Conservation (phyloP, 805 yeast species). For the Saturnispora saitoi region DNA sequence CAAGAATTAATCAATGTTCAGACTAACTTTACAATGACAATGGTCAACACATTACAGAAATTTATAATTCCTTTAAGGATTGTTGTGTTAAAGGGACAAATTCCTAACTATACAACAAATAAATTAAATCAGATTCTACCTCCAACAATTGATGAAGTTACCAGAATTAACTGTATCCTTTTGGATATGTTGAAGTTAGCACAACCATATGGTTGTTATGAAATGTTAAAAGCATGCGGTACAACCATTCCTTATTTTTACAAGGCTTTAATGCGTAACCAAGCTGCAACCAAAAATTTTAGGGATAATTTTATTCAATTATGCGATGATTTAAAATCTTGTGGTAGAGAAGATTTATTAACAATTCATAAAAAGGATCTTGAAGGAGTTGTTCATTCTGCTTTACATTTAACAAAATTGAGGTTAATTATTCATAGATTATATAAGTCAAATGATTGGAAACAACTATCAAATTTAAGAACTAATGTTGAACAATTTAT, state of each 20-base stretch:
- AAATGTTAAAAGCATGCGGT: slow-evolving; percentile 73
- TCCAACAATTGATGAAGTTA: slow-evolving; percentile 91
- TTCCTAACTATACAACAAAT: slow-evolving; percentile 47
- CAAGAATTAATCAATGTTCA: slow-evolving; percentile 65
- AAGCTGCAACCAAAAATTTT: slow-evolving; percentile 77
- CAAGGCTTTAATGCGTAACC: slow-evolving; percentile 88
- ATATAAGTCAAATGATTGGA: slow-evolving; percentile 40
- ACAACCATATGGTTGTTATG: slow-evolving; percentile 58
- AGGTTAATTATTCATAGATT: slow-evolving; percentile 63
- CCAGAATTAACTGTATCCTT: slow-evolving; percentile 79
- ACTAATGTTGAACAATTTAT: slow-evolving; percentile 35
- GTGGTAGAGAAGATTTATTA: slow-evolving; percentile 21
- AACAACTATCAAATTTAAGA: slow-evolving; percentile 16
- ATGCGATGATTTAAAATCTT: slow-evolving; percentile 28
- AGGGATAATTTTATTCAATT: slow-evolving; percentile 37
- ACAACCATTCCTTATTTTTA: slow-evolving; percentile 82
- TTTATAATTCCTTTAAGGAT: slow-evolving; percentile 73
- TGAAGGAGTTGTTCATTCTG: slow-evolving; percentile 56
- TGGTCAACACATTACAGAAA: slow-evolving; percentile 70
- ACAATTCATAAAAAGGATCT: slow-evolving; percentile 42
- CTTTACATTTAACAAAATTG: slow-evolving; percentile 62
- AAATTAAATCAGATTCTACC: slow-evolving; percentile 77
- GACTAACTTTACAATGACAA: slow-evolving; percentile 58
- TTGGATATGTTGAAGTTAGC: slow-evolving; percentile 69
- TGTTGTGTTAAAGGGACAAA: slow-evolving; percentile 47